These are phyloP conservation scores for Posidonia australis DNA, from an alignment of 106 monocot species.

Conservation along the genomic window DNA sequence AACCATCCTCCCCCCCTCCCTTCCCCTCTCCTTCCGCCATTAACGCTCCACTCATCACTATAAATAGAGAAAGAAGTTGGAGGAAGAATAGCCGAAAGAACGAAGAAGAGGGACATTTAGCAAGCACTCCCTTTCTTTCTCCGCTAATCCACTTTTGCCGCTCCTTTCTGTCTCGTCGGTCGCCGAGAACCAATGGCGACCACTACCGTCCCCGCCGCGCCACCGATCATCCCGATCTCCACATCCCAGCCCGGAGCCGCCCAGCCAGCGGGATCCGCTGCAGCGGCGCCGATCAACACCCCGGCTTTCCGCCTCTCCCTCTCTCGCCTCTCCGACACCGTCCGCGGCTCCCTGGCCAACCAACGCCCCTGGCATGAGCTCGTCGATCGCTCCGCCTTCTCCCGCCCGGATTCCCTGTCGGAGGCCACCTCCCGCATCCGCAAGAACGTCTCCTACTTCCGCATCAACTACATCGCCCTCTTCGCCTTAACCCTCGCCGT, in stretches of 20 bases:
- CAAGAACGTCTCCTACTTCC: constrained; percentile 23
- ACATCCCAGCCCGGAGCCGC: background rate
- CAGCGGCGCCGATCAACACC: constrained; percentile 13
- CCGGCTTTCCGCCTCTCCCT: constrained; percentile 42
- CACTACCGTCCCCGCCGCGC: background rate
- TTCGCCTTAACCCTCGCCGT: constrained; percentile 12
- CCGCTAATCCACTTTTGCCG: too few relatives aligned
- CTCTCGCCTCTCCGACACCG: constrained; percentile 32
- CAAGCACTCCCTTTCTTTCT: too few relatives aligned
- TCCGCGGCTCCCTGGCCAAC: constrained; percentile 35
- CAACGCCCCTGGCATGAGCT: constrained; percentile 51
- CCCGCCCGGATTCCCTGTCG: constrained; percentile 49
- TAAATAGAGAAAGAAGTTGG: too few relatives aligned
- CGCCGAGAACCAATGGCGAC: background rate
- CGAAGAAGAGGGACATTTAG: too few relatives aligned
- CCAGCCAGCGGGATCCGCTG: background rate
- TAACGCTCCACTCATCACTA: too few relatives aligned
- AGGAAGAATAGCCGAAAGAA: too few relatives aligned
- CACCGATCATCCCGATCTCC: constrained; percentile 4
- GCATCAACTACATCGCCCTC: constrained; percentile 15
- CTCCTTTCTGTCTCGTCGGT: too few relatives aligned
- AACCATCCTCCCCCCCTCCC: too few relatives aligned
- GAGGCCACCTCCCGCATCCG: constrained; percentile 19
- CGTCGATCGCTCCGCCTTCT: constrained; percentile 46
- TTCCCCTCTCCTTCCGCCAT: too few relatives aligned